Percentiles rank a stretch among this genome's conserved stretches.
Evolutionary conservation across 163 green algal genomes (phyloP).

Genomic region (Picocystis sp.): DNA sequence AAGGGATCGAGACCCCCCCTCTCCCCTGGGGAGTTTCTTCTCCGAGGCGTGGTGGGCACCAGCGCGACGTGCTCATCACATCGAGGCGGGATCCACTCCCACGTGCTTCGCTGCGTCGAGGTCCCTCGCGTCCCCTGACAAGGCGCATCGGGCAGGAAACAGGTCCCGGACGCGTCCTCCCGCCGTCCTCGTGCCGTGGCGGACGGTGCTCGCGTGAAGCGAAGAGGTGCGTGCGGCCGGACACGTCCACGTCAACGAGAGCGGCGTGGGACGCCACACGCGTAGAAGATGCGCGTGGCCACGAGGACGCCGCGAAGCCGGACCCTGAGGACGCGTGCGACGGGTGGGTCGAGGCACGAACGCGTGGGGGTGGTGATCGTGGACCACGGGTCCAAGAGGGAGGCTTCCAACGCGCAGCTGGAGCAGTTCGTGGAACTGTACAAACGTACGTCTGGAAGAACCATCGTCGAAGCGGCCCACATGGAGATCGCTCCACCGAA

Average conservation of each 20-base stretch:
- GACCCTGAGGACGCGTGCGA: not conserved
- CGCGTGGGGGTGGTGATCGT: slow-evolving; percentile 58
- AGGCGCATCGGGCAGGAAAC: no score
- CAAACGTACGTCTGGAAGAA: slow-evolving; percentile 14
- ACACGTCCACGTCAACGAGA: not conserved
- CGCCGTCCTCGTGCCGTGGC: no score
- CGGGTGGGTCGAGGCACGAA: not conserved
- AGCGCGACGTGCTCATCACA: no score
- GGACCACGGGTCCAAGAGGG: slow-evolving; percentile 56
- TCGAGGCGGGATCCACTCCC: no score
- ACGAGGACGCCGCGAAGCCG: not conserved
- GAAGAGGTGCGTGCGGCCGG: not conserved
- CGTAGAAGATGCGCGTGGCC: not conserved
- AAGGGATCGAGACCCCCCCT: no score
- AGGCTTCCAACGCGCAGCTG: slow-evolving; percentile 35
- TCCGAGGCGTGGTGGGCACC: no score
- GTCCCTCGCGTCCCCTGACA: no score
- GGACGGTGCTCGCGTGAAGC: not conserved
- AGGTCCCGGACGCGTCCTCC: no score
- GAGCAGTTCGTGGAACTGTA: slow-evolving; percentile 5
- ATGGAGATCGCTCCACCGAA: slow-evolving; percentile 46
- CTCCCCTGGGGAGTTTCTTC: no score
- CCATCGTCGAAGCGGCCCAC: slow-evolving; percentile 35
- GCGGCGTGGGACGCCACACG: not conserved
- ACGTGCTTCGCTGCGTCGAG: no score